These are phyloP conservation scores for Fusarium verticillioides DNA, from an alignment of 2,329 filamentous ascomycete genomes.

Conservation along the genomic window DNA sequence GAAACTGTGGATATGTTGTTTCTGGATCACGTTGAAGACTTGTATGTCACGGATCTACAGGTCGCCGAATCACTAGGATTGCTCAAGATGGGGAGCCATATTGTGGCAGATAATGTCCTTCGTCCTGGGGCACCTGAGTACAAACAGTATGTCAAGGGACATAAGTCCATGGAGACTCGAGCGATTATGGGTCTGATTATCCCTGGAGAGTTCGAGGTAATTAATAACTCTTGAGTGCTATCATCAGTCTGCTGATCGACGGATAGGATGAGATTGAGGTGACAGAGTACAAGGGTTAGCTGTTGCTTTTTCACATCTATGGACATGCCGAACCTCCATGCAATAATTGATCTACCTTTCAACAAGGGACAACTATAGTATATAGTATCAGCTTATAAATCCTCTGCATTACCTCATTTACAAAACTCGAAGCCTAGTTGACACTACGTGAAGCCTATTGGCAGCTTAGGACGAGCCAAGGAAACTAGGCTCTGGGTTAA, in stretches of 20 bases:
- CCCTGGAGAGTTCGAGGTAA: background rate
- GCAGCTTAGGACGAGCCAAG: background rate
- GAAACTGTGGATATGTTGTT: background rate
- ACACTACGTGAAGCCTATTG: too few species aligned
- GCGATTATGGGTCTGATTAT: background rate
- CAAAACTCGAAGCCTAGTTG: fast-evolving
- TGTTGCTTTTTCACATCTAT: background rate
- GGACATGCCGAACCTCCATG: fast-evolving
- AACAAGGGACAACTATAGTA: fast-evolving
- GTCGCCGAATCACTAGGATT: background rate
- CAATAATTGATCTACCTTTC: background rate
- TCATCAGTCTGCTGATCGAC: background rate
- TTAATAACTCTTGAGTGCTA: fast-evolving
- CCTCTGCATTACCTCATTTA: fast-evolving
- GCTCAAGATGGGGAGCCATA: background rate
- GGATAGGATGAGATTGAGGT: background rate
- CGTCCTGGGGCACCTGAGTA: background rate
- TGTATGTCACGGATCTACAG: background rate
- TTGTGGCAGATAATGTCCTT: background rate
- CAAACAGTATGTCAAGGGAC: background rate
- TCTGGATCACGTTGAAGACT: background rate
- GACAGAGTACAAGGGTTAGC: background rate
- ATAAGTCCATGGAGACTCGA: background rate
- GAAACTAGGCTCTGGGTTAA: background rate
- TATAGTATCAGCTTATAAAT: too few species aligned